phyloP scores from a whole-genome alignment of 176 grass and related monocot genomes.

The Areca catechu region DNA sequence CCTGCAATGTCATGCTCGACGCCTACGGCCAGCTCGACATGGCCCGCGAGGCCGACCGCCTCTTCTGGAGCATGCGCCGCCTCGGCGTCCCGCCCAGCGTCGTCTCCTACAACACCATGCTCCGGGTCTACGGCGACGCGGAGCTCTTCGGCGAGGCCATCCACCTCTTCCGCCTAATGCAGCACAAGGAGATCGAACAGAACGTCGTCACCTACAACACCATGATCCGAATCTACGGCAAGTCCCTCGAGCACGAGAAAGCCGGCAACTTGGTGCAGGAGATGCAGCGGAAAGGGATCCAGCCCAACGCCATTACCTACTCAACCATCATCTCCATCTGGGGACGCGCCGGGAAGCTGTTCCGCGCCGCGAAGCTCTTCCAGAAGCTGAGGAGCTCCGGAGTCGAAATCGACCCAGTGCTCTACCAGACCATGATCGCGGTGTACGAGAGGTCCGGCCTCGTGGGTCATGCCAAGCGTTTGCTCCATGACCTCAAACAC shows the following conservation, averaged over 20 bases:
- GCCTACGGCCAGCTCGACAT: slow-evolving; percentile 91
- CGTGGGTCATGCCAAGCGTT: slow-evolving; percentile 49
- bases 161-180: slow-evolving; percentile 79
- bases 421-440: slow-evolving; percentile 95
- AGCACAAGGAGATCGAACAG: slow-evolving; percentile 34
- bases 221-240: slow-evolving; percentile 87
- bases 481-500: slow-evolving; percentile 65
- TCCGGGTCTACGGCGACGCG: slow-evolving; percentile 81
- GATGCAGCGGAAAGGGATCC: slow-evolving; percentile 64
- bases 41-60: slow-evolving; percentile 64
- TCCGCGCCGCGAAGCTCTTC: slow-evolving; percentile 74
- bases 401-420: slow-evolving; percentile 75
- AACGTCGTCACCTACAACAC: slow-evolving; percentile 96
- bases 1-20: slow-evolving; percentile 77
- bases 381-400: slow-evolving; percentile 65
- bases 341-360: slow-evolving; percentile 82
- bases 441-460: slow-evolving; percentile 69
- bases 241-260: slow-evolving; percentile 85
- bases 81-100: slow-evolving; percentile 54
- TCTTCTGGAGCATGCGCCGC: slow-evolving; percentile 84
- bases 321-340: slow-evolving; percentile 85
- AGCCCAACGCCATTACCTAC: slow-evolving; percentile 79
- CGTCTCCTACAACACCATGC: slow-evolving; percentile 94
- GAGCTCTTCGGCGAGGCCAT: slow-evolving; percentile 91
- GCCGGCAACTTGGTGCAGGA: slow-evolving; percentile 69